Percentiles rank a stretch among this genome's conserved stretches.
These are phyloP conservation scores for Nadsonia starkeyi-henricii DNA, from an alignment of 1,139 yeast species.

Conservation along the genomic window DNA sequence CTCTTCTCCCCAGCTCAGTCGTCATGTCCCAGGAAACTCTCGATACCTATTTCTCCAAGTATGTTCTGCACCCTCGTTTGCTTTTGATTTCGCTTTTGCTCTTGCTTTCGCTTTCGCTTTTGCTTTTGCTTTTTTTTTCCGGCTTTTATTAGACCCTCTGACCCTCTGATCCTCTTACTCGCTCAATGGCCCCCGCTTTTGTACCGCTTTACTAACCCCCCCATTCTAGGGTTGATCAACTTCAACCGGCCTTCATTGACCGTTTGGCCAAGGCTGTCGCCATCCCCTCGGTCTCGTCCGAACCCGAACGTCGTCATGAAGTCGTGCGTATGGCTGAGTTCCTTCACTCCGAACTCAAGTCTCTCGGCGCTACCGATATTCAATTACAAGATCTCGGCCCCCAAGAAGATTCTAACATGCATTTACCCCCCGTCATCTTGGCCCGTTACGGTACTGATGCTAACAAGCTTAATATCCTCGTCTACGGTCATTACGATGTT, in stretches of 20 bases:
- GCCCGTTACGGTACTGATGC: conserved; percentile 79
- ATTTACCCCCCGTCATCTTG: conserved; percentile 84
- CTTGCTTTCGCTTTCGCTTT: too few species aligned
- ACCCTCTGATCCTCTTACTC: neutral
- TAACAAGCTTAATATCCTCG: conserved; percentile 66
- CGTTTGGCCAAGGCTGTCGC: conserved; percentile 64
- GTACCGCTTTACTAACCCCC: neutral
- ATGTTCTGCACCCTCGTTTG: conserved; percentile 3
- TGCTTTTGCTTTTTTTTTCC: neutral
- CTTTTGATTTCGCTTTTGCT: neutral
- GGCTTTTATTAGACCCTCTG: neutral
- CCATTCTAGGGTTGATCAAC: conserved; percentile 19
- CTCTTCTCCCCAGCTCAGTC: too few species aligned
- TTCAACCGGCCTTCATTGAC: conserved; percentile 22
- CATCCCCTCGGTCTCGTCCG: conserved; percentile 90
- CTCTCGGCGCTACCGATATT: conserved; percentile 56
- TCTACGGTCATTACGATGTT: conserved; percentile 95
- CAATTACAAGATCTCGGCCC: conserved; percentile 70
- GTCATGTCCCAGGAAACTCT: conserved; percentile 16
- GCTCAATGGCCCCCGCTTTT: neutral
- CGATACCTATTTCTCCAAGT: conserved; percentile 13
- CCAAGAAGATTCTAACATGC: conserved; percentile 69
- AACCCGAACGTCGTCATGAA: conserved; percentile 71
- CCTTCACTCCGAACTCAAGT: conserved; percentile 50
- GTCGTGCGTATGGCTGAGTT: conserved; percentile 79